Evolutionary conservation across 352 stramenopile genomes (phyloP), one percentile per base, ranked within the genome.

Genomic region (Phytophthora pluvialis): DNA sequence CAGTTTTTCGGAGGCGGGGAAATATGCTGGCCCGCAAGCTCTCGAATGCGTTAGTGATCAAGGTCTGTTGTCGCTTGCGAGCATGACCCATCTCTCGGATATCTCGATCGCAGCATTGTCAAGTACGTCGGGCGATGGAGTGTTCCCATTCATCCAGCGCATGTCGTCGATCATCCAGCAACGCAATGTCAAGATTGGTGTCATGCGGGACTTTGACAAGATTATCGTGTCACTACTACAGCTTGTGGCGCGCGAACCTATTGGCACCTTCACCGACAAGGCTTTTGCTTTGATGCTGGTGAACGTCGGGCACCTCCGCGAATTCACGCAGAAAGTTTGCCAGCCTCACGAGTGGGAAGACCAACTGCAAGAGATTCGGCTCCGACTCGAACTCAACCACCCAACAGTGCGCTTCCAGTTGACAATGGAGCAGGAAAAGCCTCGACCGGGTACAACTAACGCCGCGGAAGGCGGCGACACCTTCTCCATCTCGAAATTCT

Each of bases 181-280:
- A 26, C 75, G 75, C 26, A 81, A 83, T 39, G 43, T 81, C 38
- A 83, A 81, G 16, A 68, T 83, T 36, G 75, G 75, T 21, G 31
- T 83, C 12, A 58, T 83, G 55, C 60, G 61, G 13, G 59, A 66
- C 26, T 68, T 81, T 16, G 65, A 72, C 25, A 66, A 65, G 35
- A 67, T 70, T 21, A 67, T 83, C 9, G 28, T 72, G n/a, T 61
- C 72, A 16, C 48, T 83, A 21, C 16, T 79, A 4, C 49, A 75
- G 28, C 56, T 67, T 0, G 51, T 83, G 29, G 59, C 62, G 1
- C 56, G 66, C 8, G 65, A 75, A 51, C 67, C 72, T 8, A 28
- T 53, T 25, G 55, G 47, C 5, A 40, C 33, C 3, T 77, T 81
- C 45, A 49, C 53, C 2, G 36, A 60, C 21, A 60, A 51, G 28